Base-by-base conservation (phyloP, 2,329 filamentous ascomycete species). In the Fusarium metavorans region DNA sequence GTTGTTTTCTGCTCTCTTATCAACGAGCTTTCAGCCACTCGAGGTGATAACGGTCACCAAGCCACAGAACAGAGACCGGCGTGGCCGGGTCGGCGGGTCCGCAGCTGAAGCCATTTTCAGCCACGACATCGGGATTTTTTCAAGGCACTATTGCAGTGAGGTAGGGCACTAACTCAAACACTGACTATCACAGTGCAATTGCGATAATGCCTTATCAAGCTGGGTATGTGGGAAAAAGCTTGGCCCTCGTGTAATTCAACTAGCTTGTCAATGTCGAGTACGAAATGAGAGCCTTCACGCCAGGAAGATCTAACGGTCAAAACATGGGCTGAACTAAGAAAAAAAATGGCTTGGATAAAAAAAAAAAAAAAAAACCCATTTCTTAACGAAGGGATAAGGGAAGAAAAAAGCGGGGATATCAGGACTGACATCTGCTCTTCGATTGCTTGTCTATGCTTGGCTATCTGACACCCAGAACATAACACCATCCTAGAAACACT, bases 101-200 rank as follows among this genome's bases (percentile, higher is more conserved):
- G 8, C 3, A 9, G 8, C 20, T 4, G 7, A 45, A 16, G 4
- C 20, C 41, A 45, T 13, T 43, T 45, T 5, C 20, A 45, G 41
- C 20, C 41, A 45, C 37, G 25, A 6, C 25, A 6, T 1, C 6
- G 25, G 6, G 25, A 27, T 5, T 27, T 27, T 27, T 27, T 6
- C 4, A 27, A 27, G 25, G 25, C 25, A 27, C 25, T 27, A 27
- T 27, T 6, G 25, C 25, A 27, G 25, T 0, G 0, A 3, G 7
- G 6, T 37, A 37, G 35, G 18, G 43, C 13, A 48, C 43, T 48
- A 48, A 2, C 43, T 48, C 13, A 25, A 25, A 8, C 2, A 14
- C 20, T 5, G 4, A 9, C 20, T 25, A 9, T 1, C 9, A 3
- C 2, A 0, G 13, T 45, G 20, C 7, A 7, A 3, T 5, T 2